These are phyloP conservation scores for Cladophialophora immunda DNA, from an alignment of 2,329 filamentous ascomycete species.

Conservation along the genomic window DNA sequence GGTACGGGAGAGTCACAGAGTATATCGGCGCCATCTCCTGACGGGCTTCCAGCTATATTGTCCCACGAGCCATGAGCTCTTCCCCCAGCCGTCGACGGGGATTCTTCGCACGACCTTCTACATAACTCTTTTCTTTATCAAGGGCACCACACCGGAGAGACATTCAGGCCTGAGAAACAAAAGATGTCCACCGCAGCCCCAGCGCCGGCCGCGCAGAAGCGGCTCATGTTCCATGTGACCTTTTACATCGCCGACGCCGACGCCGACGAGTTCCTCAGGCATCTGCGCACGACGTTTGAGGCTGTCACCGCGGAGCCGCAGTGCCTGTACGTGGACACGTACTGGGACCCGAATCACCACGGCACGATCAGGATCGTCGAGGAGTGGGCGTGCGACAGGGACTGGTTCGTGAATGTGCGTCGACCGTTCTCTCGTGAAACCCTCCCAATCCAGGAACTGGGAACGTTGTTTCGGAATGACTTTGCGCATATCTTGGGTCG, in stretches of 20 bases:
- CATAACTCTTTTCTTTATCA: too few relatives aligned
- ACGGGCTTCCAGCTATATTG: too few relatives aligned
- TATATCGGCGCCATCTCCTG: too few relatives aligned
- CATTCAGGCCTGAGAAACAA: too few relatives aligned
- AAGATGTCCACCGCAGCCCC: background rate
- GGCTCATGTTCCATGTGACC: background rate
- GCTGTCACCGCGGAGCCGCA: background rate
- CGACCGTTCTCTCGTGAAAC: too few relatives aligned
- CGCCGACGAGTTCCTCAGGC: background rate
- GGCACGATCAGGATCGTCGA: background rate
- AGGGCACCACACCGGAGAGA: too few relatives aligned
- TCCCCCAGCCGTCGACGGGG: too few relatives aligned
- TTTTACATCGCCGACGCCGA: background rate
- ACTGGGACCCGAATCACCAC: background rate
- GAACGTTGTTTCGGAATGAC: too few relatives aligned
- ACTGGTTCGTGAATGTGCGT: background rate
- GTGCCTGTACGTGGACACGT: background rate
- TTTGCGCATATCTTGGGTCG: too few relatives aligned
- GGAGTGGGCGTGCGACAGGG: background rate
- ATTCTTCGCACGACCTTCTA: too few relatives aligned
- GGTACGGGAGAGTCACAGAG: background rate
- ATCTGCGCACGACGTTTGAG: background rate
- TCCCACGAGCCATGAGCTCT: too few relatives aligned
- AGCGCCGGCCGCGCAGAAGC: background rate
- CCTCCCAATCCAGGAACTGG: too few relatives aligned